Conservation (phyloP, 208 protist genomes). For the Leishmania aethiopica region DNA sequence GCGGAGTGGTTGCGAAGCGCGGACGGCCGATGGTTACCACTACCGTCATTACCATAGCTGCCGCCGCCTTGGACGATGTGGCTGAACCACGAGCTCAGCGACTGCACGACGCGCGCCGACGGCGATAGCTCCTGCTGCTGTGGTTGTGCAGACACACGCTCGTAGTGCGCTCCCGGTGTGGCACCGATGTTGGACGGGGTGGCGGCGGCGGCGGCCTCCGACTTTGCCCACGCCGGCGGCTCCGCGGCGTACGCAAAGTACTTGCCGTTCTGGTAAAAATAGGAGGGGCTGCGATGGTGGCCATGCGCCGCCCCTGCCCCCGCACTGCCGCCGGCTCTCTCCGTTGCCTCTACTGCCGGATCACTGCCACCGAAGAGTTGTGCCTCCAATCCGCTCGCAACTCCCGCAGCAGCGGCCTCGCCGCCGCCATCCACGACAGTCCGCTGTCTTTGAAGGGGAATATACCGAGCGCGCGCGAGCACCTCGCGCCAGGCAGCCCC, state of each 20-base stretch:
- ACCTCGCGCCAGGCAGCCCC: conserved; percentile 7
- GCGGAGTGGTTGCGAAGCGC: neutral
- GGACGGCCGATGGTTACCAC: neutral
- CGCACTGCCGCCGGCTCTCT: neutral
- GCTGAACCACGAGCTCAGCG: conserved; percentile 11
- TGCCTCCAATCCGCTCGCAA: neutral
- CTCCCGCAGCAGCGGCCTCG: neutral
- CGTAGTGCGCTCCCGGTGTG: neutral
- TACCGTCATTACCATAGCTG: neutral
- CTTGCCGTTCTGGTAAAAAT: conserved; percentile 43
- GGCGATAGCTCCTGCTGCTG: neutral
- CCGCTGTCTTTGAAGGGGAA: conserved; percentile 12
- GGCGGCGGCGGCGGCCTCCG: neutral
- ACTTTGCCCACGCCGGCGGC: conserved; percentile 11
- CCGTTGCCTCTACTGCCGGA: neutral
- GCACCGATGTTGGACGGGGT: neutral
- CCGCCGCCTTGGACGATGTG: neutral
- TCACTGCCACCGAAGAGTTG: neutral
- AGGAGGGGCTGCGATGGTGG: neutral
- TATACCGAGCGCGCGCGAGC: conserved; percentile 17
- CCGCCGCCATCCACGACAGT: neutral
- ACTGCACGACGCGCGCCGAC: neutral
- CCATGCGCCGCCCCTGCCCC: neutral
- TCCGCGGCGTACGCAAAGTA: conserved; percentile 37
- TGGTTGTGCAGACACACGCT: neutral